Evolutionary conservation across 805 yeast genomes (phyloP), one percentile per base, ranked within the genome.

Genomic region (Grigorovia transvaalensis): DNA sequence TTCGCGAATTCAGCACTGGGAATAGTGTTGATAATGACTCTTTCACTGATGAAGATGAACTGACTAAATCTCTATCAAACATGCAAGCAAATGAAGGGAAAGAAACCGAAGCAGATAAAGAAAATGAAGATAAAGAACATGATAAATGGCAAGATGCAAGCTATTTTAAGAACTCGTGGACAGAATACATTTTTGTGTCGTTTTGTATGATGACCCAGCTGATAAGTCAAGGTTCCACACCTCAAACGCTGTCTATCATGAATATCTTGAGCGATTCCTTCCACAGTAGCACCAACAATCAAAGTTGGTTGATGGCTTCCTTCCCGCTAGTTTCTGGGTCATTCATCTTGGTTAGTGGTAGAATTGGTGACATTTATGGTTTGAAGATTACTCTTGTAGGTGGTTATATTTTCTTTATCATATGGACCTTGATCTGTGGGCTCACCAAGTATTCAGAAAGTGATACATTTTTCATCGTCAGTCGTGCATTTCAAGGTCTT

Each of bases 261-360:
- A 61, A 68, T 46, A 60, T 61, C 5, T 56, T 74, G 0, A 68
- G 67, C 0, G 53, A 57, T 1, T 63, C 66, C 5, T 71, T 75
- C 40, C 58, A 66, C 15, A 60, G 71, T 1, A 55, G 62, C 9
- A 52, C 54, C 1, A 63, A 67, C 6, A 69, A 71, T 46, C 72
- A 74, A 51, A 57, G 75, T 17, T 83, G 95, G 93, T 79, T 80
- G 61, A 74, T 81, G 73, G 88, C 89, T 1, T 77, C 87, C 0
- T 84, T 79, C 61, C 81, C 88, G 0, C 66, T 85, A 51, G 79
- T 88, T 0, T 78, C 84, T 5, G 91, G 91, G 12, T 82, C 91
- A 0, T 80, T 85, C 55, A 84, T 85, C 49, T 64, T 85, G 41
- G 70, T 81, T 4, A 76, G 84, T 41, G 93, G 93, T 9, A 73